Percentiles rank a stretch among this genome's conserved stretches.
Conservation (phyloP, 2,329 filamentous ascomycete species). For the Monilinia fructigena region DNA sequence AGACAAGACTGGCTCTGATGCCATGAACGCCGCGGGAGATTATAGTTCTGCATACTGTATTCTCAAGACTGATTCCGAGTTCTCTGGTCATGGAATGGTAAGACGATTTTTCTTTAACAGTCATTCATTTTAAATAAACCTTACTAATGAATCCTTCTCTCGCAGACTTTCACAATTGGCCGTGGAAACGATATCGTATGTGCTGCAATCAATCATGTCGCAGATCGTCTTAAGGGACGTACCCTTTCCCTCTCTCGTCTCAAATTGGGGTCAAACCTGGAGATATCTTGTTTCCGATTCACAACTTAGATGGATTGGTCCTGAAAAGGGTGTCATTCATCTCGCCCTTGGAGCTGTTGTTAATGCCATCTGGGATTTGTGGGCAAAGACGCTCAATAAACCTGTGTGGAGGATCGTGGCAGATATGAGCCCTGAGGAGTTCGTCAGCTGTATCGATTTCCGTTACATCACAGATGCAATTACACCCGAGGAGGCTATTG, state of each 20-base stretch:
- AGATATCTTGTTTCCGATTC: constrained; percentile 87
- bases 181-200: constrained; percentile 93
- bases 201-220: constrained; percentile 75
- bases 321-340: constrained; percentile 92
- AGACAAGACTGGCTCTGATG: constrained; percentile 94
- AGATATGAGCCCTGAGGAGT: constrained; percentile 85
- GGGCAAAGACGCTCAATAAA: constrained; percentile 82
- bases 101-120: constrained; percentile 6
- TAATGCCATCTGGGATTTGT: constrained; percentile 94
- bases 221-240: constrained; percentile 70
- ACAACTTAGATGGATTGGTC: constrained; percentile 90
- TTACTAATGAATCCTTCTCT: constrained; percentile 22
- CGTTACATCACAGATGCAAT: constrained; percentile 93
- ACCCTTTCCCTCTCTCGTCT: constrained; percentile 75
- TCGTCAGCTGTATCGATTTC: constrained; percentile 88
- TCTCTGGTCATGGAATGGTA: constrained; percentile 77
- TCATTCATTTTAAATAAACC: not conserved
- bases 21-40: constrained; percentile 92
- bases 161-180: constrained; percentile 75
- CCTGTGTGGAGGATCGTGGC: constrained; percentile 88
- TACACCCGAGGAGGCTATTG: constrained; percentile 78
- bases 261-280: constrained; percentile 86
- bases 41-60: constrained; percentile 96
- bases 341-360: constrained; percentile 85
- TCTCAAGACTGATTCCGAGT: constrained; percentile 72